Percentiles rank a stretch among this genome's conserved stretches.
phyloP scores from a whole-genome alignment of 164 flowering plant species.

The Houttuynia cordata region DNA sequence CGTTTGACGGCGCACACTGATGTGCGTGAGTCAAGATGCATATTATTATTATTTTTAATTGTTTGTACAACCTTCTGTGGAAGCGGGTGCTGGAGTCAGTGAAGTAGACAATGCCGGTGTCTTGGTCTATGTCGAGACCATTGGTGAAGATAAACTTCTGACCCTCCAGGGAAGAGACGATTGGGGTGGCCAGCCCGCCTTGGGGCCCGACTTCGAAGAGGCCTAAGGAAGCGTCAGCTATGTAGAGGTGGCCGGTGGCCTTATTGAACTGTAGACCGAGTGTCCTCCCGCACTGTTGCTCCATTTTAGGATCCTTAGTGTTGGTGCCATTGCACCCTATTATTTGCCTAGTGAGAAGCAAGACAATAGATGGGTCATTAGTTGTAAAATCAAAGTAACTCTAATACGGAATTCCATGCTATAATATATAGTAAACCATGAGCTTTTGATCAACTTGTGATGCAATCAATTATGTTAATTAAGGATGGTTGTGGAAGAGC shows the following conservation, averaged over 20 bases:
- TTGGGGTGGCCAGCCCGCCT: slow-evolving; percentile 12
- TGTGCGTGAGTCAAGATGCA: background rate
- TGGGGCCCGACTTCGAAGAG: slow-evolving; percentile 17
- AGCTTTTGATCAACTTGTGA: too few relatives aligned
- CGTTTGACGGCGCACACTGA: too few relatives aligned
- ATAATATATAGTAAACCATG: too few relatives aligned
- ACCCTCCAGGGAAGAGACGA: slow-evolving; percentile 1
- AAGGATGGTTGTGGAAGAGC: too few relatives aligned
- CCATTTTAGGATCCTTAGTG: background rate
- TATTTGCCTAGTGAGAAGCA: background rate
- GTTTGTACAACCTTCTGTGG: slow-evolving; percentile 22
- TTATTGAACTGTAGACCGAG: slow-evolving; percentile 19
- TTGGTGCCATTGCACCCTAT: slow-evolving; percentile 12
- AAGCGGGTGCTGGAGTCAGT: slow-evolving; percentile 29
- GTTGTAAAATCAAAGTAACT: too few relatives aligned
- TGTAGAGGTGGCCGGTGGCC: slow-evolving; percentile 19
- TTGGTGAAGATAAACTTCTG: slow-evolving; percentile 17
- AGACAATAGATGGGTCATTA: too few relatives aligned
- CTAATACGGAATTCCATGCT: background rate
- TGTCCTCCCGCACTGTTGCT: slow-evolving; percentile 24
- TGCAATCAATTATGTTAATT: too few relatives aligned
- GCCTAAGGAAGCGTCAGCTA: slow-evolving; percentile 28
- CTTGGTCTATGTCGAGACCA: slow-evolving; percentile 24
- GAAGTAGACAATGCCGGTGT: slow-evolving; percentile 25
- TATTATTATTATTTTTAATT: background rate